These are phyloP conservation scores for Jaltomata sinuosa DNA, from an alignment of 257 asterid genomes.

Conservation along the genomic window DNA sequence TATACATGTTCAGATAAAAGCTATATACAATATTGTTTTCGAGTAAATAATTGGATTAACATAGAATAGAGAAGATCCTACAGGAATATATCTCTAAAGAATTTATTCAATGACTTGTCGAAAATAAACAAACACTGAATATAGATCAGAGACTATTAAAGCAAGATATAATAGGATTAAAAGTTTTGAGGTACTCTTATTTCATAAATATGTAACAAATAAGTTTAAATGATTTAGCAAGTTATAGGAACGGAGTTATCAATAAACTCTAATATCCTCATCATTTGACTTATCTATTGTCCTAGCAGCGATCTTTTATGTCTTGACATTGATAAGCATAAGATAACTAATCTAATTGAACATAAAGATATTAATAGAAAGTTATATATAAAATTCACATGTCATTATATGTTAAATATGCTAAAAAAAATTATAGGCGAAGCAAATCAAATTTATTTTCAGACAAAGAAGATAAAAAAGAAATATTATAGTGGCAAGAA, in stretches of 20 bases:
- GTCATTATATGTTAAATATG: no score
- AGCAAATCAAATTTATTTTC: no score
- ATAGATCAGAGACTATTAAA: neutral
- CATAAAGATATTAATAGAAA: no score
- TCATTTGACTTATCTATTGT: neutral
- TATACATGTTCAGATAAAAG: neutral
- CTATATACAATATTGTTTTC: neutral
- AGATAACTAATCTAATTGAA: no score
- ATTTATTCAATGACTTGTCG: neutral
- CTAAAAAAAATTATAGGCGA: no score
- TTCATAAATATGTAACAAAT: neutral
- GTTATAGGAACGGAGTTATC: neutral
- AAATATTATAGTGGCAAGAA: no score
- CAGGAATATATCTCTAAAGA: neutral
- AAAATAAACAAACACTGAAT: neutral
- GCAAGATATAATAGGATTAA: neutral
- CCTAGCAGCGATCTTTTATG: neutral
- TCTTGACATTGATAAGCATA: neutral
- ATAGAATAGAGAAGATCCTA: neutral
- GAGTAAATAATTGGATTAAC: neutral
- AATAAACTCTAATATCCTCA: neutral
- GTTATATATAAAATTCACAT: no score
- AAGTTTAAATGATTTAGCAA: neutral
- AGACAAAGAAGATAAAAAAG: no score
- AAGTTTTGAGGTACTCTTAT: neutral